These are phyloP conservation scores for Eimeria zaria DNA, from an alignment of 169 alveolate species.

Conservation along the genomic window DNA sequence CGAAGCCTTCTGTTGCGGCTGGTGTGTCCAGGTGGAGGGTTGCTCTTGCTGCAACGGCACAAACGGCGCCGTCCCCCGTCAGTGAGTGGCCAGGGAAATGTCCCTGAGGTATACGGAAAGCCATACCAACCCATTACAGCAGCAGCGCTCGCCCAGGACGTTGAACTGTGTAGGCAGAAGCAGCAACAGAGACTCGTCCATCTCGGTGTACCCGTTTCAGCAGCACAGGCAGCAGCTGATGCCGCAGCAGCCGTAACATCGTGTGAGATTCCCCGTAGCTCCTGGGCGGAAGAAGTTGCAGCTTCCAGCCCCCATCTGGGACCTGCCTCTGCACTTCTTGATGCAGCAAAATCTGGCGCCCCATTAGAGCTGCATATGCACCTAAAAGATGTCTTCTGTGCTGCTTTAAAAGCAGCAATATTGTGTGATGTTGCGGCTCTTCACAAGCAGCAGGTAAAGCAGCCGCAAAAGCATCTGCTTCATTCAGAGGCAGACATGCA, in stretches of 20 bases:
- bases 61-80: slow-evolving; percentile 19
- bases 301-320: slow-evolving; percentile 30
- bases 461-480: slow-evolving; percentile 11
- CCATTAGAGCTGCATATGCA: slow-evolving; percentile 60
- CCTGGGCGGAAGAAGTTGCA: slow-evolving; percentile 71
- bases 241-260: slow-evolving; percentile 56
- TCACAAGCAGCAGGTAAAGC: slow-evolving; percentile 11
- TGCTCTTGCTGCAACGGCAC: slow-evolving; percentile 31
- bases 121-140: slow-evolving; percentile 1
- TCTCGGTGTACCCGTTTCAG: neutral
- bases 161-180: slow-evolving; percentile 13
- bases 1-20: neutral
- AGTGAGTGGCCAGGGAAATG: neutral
- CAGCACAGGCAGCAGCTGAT: slow-evolving; percentile 67
- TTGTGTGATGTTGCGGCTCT: slow-evolving; percentile 15
- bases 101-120: slow-evolving; percentile 35
- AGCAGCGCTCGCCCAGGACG: slow-evolving; percentile 33
- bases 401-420: slow-evolving; percentile 22
- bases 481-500: slow-evolving; percentile 42
- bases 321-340: slow-evolving; percentile 13
- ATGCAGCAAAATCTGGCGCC: slow-evolving; percentile 22
- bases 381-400: slow-evolving; percentile 37
- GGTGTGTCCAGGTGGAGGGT: slow-evolving; percentile 32
- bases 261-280: neutral
- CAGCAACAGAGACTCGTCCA: slow-evolving; percentile 2